phyloP scores from a whole-genome alignment of 1,284 basidiomycete species.

The Peniophora sp. region DNA sequence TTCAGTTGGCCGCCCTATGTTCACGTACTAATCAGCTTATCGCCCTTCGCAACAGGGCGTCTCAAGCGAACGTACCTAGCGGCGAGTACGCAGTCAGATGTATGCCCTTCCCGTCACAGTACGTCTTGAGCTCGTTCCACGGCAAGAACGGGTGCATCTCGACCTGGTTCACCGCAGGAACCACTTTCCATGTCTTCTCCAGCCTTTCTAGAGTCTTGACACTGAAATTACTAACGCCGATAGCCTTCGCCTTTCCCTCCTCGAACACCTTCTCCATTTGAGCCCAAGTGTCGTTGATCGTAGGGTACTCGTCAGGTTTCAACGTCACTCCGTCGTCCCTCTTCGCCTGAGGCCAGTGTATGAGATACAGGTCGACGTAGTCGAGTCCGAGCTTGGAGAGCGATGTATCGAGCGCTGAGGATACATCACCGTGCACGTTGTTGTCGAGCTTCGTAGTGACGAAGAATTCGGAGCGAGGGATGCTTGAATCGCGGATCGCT shows the following conservation, averaged over 20 bases:
- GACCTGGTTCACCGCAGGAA: slow-evolving; percentile 1
- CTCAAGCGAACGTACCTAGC: slow-evolving; percentile 21
- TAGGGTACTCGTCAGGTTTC: slow-evolving; percentile 37
- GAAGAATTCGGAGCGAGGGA: slow-evolving; percentile 35
- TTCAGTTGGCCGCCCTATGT: background rate
- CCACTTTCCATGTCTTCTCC: slow-evolving; percentile 20
- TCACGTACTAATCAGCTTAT: background rate
- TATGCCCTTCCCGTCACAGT: slow-evolving; percentile 47
- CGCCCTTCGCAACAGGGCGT: background rate
- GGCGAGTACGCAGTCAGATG: slow-evolving; percentile 54
- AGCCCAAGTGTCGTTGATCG: slow-evolving; percentile 45
- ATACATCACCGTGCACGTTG: background rate
- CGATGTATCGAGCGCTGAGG: background rate
- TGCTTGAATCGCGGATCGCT: slow-evolving; percentile 37
- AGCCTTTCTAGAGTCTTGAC: slow-evolving; percentile 26
- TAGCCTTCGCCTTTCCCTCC: slow-evolving; percentile 34
- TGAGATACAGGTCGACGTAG: background rate
- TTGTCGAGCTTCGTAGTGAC: slow-evolving; percentile 36
- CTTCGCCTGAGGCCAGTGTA: background rate
- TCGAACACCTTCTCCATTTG: slow-evolving; percentile 49
- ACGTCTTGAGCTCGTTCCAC: slow-evolving; percentile 40
- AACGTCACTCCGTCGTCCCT: slow-evolving; percentile 15
- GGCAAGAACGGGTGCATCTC: slow-evolving; percentile 38
- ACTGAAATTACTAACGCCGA: slow-evolving; percentile 46
- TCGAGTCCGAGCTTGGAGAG: background rate